Percentiles rank a stretch among this genome's conserved stretches.
These are phyloP conservation scores for Xenoacremonium recifei DNA, from an alignment of 2,329 filamentous ascomycete genomes.

Conservation along the genomic window DNA sequence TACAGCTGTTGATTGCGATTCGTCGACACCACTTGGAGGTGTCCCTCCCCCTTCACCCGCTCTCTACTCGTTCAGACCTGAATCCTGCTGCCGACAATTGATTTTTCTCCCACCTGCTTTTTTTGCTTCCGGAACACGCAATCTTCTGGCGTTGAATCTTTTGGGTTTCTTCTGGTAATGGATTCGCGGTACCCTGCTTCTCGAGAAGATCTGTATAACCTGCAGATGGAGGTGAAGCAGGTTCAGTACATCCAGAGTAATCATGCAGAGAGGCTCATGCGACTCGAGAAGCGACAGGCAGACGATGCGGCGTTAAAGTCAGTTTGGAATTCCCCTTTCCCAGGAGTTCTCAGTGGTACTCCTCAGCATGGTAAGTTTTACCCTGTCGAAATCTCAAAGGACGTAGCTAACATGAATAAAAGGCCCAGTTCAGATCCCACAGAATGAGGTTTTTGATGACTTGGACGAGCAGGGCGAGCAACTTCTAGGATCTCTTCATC, in stretches of 20 bases:
- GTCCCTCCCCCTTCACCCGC: constrained; percentile 3
- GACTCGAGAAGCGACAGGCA: constrained; percentile 65
- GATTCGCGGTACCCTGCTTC: constrained; percentile 60
- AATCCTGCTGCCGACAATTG: neutral
- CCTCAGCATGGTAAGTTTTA: constrained; percentile 79
- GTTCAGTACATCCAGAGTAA: constrained; percentile 61
- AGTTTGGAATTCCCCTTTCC: constrained; percentile 92
- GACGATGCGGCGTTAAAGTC: constrained; percentile 73
- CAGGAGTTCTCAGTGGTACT: constrained; percentile 77
- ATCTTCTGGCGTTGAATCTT: neutral
- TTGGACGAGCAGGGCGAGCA: constrained; percentile 85
- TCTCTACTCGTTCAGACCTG: neutral
- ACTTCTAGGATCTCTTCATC: constrained; percentile 74
- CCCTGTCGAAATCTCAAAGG: neutral
- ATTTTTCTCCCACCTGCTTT: neutral
- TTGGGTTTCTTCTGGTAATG: constrained; percentile 48
- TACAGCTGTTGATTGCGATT: constrained; percentile 9
- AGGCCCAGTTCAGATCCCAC: constrained; percentile 78
- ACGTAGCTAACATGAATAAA: constrained; percentile 19
- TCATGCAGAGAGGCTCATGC: constrained; percentile 60
- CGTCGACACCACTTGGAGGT: constrained; percentile 9
- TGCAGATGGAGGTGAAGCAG: constrained; percentile 71
- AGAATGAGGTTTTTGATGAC: constrained; percentile 83
- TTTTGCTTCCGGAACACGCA: no score
- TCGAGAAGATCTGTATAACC: constrained; percentile 64